Percentiles rank a stretch among this genome's conserved stretches.
These are phyloP conservation scores for Nakaseomyces glabratus DNA, from an alignment of 1,139 yeast genomes.

Conservation along the genomic window DNA sequence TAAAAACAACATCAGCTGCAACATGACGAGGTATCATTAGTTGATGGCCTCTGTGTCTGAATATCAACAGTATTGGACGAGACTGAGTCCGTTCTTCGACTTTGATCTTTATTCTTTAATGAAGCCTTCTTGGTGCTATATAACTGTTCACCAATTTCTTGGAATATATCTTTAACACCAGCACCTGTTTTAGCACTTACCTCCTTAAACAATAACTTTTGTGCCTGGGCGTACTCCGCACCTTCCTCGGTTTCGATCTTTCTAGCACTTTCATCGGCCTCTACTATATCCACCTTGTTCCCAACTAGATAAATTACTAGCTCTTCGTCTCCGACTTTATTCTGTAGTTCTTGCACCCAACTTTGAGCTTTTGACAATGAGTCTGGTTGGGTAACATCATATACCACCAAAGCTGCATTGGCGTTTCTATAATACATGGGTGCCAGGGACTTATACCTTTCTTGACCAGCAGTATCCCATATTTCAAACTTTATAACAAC, in stretches of 20 bases:
- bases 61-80: slow-evolving; percentile 27
- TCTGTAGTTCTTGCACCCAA: slow-evolving; percentile 92
- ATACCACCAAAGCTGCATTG: slow-evolving; percentile 74
- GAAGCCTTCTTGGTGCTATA: slow-evolving; percentile 27
- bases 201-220: slow-evolving; percentile 74
- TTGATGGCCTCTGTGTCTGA: slow-evolving; percentile 40
- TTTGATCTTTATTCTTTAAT: slow-evolving; percentile 19
- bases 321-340: slow-evolving; percentile 67
- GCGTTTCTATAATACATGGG: slow-evolving; percentile 85
- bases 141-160: slow-evolving; percentile 67
- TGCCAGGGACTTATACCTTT: slow-evolving; percentile 69
- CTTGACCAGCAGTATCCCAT: slow-evolving; percentile 90
- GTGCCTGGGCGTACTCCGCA: slow-evolving; percentile 54
- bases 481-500: slow-evolving; percentile 67
- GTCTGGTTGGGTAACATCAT: slow-evolving; percentile 56
- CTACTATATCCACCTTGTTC: slow-evolving; percentile 61
- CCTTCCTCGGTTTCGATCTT: slow-evolving; percentile 49
- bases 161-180: slow-evolving; percentile 72
- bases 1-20: slow-evolving; percentile 29
- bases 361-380: slow-evolving; percentile 85
- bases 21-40: slow-evolving; percentile 37
- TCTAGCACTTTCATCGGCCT: slow-evolving; percentile 38
- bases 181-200: slow-evolving; percentile 91
- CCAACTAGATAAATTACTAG: slow-evolving; percentile 83
- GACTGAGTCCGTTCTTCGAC: slow-evolving; percentile 15